Base-by-base conservation (phyloP, 306 rosid genomes). In the Mucuna pruriens region DNA sequence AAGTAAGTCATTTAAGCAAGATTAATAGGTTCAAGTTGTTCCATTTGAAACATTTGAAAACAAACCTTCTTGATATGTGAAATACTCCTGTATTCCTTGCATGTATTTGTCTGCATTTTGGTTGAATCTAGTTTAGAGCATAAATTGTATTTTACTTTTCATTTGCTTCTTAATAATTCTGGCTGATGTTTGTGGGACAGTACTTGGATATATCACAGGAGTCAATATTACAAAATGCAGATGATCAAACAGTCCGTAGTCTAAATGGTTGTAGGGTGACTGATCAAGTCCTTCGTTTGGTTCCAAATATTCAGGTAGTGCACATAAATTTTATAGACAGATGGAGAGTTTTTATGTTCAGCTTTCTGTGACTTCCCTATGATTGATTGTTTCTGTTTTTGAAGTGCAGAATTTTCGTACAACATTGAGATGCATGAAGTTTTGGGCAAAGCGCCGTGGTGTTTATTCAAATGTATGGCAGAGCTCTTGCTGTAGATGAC, bases 201-300 rank as follows among this genome's bases (percentile, higher is more conserved):
- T 94, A 95, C 84, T 82, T 95, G 52, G 99, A 93, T 84, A 64
- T 93, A 78, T 95, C 99, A 29, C 97, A 93, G 85, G 97, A 93
- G 22, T 84, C 91, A 29, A 86, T 91, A 87, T 89, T 95, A 79
- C 97, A 93, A 81, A 79, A 92, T 91, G 84, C 84, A 57, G 99
- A 95, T 85, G 99, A 95, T 49, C 93, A 95, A 86, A 93, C 97
- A 44, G 99, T 95, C 74, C 96, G 96, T 61, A 91, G 98, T 90
- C 91, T 95, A 72, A 95, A 95, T 71, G 99, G 99, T 58, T 91
- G 99, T 86, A 87, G 99, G 78, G 99, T 95, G 68, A 93, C 98
- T 15, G 99, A 95, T 84, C 96, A 87, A 85, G 83, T 95, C 80
- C 80, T 95, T 84, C 93, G 92, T 16, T 81, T 95, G 82, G 99